Evolutionary conservation across 306 rosid species (phyloP).

Genomic region (Spatholobus suberectus): DNA sequence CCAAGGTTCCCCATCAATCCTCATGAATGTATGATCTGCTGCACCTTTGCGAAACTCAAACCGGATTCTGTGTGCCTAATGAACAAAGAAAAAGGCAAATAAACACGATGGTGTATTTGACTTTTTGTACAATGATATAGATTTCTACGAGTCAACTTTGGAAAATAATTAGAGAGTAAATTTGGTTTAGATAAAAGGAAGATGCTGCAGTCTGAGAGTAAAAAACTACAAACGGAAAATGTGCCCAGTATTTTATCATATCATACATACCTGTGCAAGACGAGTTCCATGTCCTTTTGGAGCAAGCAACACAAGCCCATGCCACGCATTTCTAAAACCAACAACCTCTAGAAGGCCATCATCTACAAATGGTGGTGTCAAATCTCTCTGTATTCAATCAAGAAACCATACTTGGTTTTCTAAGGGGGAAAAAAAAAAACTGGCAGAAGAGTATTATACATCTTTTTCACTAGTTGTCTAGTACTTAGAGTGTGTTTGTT

Average conservation of each 20-base stretch:
- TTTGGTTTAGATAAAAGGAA: constrained; percentile 4
- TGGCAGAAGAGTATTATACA: not conserved
- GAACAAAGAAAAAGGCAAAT: not conserved
- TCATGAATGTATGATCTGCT: constrained; percentile 80
- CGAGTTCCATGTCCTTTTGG: constrained; percentile 99
- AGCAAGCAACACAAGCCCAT: constrained; percentile 86
- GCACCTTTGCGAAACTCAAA: constrained; percentile 82
- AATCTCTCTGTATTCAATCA: constrained; percentile 62
- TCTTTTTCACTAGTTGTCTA: not conserved
- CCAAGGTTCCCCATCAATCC: constrained; percentile 99
- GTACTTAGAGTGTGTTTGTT: too few relatives aligned
- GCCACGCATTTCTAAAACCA: constrained; percentile 98
- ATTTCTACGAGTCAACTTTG: not conserved
- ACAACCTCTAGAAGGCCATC: constrained; percentile 92
- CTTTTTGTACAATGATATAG: not conserved
- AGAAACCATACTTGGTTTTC: constrained; percentile 15
- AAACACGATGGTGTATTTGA: not conserved
- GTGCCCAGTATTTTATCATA: not conserved
- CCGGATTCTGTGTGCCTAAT: constrained; percentile 77
- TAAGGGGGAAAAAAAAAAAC: not conserved
- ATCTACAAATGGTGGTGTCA: constrained; percentile 85
- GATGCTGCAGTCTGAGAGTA: not conserved
- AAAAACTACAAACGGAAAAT: not conserved
- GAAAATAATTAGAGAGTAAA: not conserved
- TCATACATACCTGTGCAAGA: constrained; percentile 83